These are phyloP conservation scores for Pestalotiopsis sp. DNA, from an alignment of 2,329 filamentous ascomycete genomes.

Conservation along the genomic window DNA sequence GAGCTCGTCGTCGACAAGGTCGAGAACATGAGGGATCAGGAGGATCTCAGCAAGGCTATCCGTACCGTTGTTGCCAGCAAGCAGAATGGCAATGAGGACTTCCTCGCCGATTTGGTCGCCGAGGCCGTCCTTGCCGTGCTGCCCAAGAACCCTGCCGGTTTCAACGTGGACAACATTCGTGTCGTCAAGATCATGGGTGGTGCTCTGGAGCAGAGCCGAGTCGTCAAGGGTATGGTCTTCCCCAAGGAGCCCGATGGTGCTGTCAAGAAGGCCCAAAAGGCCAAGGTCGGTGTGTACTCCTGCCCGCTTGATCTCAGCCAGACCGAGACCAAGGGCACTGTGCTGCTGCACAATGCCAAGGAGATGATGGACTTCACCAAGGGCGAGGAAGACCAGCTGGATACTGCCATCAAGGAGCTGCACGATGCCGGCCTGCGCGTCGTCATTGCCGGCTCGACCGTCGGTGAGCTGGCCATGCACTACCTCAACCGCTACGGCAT, in stretches of 20 bases:
- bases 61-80: constrained; percentile 95
- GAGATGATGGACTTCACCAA: constrained; percentile 99
- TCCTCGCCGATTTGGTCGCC: constrained; percentile 83
- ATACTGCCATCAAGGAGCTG: constrained; percentile 90
- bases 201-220: constrained; percentile 88
- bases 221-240: constrained; percentile 98
- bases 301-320: constrained; percentile 95
- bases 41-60: constrained; percentile 92
- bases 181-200: constrained; percentile 99
- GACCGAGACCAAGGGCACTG: constrained; percentile 98
- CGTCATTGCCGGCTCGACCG: constrained; percentile 87
- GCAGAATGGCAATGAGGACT: constrained; percentile 91
- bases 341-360: constrained; percentile 93
- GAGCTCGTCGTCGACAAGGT: constrained; percentile 91
- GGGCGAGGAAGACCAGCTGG: constrained; percentile 91
- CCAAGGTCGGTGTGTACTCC: constrained; percentile 96
- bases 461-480: constrained; percentile 94
- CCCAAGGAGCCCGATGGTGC: constrained; percentile 90
- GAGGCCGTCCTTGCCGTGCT: constrained; percentile 85
- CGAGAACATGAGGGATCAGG: constrained; percentile 76
- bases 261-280: constrained; percentile 87
- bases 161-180: constrained; percentile 98
- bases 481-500: constrained; percentile 98
- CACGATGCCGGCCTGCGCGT: constrained; percentile 93
- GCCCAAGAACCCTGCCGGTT: constrained; percentile 92